Percentiles rank a stretch among this genome's conserved stretches.
Conservation (phyloP, 2,329 filamentous ascomycete species). For the Periglandula ipomoeae region DNA sequence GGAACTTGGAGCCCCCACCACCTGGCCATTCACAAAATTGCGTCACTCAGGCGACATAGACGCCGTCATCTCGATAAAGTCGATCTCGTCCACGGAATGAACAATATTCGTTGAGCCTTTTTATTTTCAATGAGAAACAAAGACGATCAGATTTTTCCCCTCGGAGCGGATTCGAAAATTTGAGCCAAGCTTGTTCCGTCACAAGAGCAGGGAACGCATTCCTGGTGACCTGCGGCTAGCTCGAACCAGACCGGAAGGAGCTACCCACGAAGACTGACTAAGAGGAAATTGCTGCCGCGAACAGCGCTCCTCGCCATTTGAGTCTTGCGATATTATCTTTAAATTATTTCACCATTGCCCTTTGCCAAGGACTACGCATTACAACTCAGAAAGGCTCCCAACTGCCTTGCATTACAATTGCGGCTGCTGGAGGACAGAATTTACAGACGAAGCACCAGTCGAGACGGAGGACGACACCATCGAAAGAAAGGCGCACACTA, state of each 20-base stretch:
- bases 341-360: neutral
- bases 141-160: neutral
- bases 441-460: neutral
- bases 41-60: neutral
- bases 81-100: neutral
- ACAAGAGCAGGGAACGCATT: too few species aligned
- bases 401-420: neutral
- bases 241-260: neutral
- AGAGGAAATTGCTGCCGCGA: too few species aligned
- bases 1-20: neutral
- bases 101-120: neutral
- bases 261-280: neutral
- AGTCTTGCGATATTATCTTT: too few species aligned
- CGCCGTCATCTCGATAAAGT: neutral
- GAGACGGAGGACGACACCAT: neutral
- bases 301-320: too few species aligned
- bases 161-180: slow-evolving; percentile 2
- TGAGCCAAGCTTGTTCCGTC: neutral
- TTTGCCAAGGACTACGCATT: neutral
- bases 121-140: slow-evolving; percentile 7
- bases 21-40: neutral
- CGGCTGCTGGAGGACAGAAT: neutral
- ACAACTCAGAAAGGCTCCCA: too few species aligned
- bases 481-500: neutral
- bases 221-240: too few species aligned